Evolutionary conservation across 1,139 yeast genomes (phyloP).

Genomic region (Blastobotrys ciferrii): DNA sequence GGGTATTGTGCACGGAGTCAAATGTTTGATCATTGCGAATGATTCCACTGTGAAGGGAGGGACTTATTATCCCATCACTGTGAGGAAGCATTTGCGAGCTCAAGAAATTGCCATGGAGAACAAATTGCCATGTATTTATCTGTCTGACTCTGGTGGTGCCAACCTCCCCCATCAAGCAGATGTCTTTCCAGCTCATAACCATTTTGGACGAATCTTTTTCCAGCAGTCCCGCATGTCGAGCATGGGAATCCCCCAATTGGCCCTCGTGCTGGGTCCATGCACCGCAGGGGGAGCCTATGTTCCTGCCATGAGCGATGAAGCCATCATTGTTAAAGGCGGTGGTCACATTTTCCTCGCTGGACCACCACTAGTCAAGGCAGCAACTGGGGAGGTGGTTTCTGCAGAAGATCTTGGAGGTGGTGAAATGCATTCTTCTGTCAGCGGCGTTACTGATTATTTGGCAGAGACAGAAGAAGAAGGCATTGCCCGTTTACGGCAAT

Average conservation of each 20-base stretch:
- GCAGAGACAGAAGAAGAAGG: constrained; percentile 39
- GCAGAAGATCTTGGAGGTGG: constrained; percentile 41
- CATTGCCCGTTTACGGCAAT: constrained; percentile 33
- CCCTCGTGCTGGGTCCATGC: constrained; percentile 39
- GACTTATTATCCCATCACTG: constrained; percentile 39
- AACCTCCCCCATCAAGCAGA: constrained; percentile 39
- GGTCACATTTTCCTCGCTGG: constrained; percentile 40
- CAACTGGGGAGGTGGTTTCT: constrained; percentile 38
- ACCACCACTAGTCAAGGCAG: constrained; percentile 40
- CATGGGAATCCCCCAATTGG: constrained; percentile 36
- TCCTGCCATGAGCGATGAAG: constrained; percentile 40
- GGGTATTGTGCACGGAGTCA: constrained; percentile 36
- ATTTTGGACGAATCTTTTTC: constrained; percentile 38
- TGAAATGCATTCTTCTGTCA: constrained; percentile 37
- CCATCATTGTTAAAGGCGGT: constrained; percentile 37
- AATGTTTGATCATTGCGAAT: constrained; percentile 37
- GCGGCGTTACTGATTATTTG: constrained; percentile 37
- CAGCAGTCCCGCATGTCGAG: constrained; percentile 38
- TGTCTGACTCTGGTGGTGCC: constrained; percentile 40
- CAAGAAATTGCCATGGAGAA: constrained; percentile 38
- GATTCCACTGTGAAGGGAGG: constrained; percentile 40
- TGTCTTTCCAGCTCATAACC: constrained; percentile 39
- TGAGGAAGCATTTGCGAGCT: constrained; percentile 37
- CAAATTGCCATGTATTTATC: constrained; percentile 36
- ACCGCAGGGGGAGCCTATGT: constrained; percentile 42